phyloP scores from a whole-genome alignment of 2,329 filamentous ascomycete species.

The Pyrenochaeta sp. region DNA sequence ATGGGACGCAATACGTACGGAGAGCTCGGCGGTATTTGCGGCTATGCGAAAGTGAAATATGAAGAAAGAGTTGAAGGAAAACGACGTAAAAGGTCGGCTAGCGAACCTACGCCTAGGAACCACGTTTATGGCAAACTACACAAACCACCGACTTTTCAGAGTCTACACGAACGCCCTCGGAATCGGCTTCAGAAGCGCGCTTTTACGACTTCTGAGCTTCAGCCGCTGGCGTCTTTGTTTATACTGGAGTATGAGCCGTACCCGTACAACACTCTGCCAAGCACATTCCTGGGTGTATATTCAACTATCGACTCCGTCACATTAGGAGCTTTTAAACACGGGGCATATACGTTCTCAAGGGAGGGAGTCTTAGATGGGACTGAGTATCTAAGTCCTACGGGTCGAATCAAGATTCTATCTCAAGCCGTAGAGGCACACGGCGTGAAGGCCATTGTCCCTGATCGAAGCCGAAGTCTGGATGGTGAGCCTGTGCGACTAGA shows the following conservation, averaged over 20 bases:
- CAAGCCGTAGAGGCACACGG: slow-evolving; percentile 21
- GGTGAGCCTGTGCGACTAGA: slow-evolving; percentile 24
- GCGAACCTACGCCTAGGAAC: slow-evolving; percentile 10
- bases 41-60: slow-evolving; percentile 18
- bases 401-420: slow-evolving; percentile 33
- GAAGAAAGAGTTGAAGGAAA: slow-evolving; percentile 18
- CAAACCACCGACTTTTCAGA: slow-evolving; percentile 24
- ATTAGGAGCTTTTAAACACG: slow-evolving; percentile 23
- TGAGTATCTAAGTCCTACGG: slow-evolving; percentile 31
- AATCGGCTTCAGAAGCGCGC: slow-evolving; percentile 22
- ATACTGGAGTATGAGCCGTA: slow-evolving; percentile 33
- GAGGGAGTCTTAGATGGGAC: slow-evolving; percentile 29
- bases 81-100: slow-evolving; percentile 13
- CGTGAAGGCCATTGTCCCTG: slow-evolving; percentile 16
- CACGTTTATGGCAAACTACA: slow-evolving; percentile 18
- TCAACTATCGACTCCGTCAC: slow-evolving; percentile 31
- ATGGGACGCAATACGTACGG: slow-evolving; percentile 19
- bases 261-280: slow-evolving; percentile 26
- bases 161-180: slow-evolving; percentile 15
- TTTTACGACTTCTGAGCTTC: slow-evolving; percentile 1
- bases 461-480: slow-evolving; percentile 8
- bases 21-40: slow-evolving; percentile 18
- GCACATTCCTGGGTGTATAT: slow-evolving; percentile 32
- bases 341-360: slow-evolving; percentile 34
- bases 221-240: slow-evolving; percentile 7